phyloP scores from a whole-genome alignment of 805 yeast genomes.

The Schizosaccharomyces octosporus region DNA sequence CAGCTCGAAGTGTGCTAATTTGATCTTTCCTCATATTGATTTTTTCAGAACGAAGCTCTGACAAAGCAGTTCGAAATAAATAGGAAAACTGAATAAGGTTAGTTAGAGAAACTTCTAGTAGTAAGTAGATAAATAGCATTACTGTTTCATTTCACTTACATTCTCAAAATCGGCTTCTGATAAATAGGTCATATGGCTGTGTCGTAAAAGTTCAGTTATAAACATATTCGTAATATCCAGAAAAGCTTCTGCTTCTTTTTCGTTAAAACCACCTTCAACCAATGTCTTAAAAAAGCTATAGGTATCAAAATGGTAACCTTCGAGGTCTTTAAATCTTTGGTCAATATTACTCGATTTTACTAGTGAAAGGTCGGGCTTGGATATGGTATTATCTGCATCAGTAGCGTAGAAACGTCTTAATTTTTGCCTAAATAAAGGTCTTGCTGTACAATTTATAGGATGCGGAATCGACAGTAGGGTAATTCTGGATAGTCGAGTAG shows the following conservation, averaged over 20 bases:
- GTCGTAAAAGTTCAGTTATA: not conserved
- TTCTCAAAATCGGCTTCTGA: not conserved
- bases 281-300: not conserved
- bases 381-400: not conserved
- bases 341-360: not conserved
- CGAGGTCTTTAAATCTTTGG: not conserved
- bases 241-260: not conserved
- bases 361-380: not conserved
- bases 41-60: conserved; percentile 1
- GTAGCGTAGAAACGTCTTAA: not conserved
- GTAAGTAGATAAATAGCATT: too few relatives aligned
- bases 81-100: not conserved
- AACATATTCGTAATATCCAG: not conserved
- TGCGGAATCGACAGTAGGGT: too few relatives aligned
- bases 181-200: not conserved
- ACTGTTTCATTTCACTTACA: not conserved
- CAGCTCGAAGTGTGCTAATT: not conserved
- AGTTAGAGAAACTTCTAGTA: too few relatives aligned
- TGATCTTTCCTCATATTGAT: not conserved
- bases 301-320: conserved; percentile 12
- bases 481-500: too few relatives aligned
- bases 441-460: too few relatives aligned
- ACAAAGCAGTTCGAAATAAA: not conserved
- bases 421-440: too few relatives aligned
- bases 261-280: not conserved